Percentiles rank a stretch among this genome's conserved stretches.
These are phyloP conservation scores for Cyclotella sp. DNA, from an alignment of 108 stramenopile genomes.

Conservation along the genomic window DNA sequence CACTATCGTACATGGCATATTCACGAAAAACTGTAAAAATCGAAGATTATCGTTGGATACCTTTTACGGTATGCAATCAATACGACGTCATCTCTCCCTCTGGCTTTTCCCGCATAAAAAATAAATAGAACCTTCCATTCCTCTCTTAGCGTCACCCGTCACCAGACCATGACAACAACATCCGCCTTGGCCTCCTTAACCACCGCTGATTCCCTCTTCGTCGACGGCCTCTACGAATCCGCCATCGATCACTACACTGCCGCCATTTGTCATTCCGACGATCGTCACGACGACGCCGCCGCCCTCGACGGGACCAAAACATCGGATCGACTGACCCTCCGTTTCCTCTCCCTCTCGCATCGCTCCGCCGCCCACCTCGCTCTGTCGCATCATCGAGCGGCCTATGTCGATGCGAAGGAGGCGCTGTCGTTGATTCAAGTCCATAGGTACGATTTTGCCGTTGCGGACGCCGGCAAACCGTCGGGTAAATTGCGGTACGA, in stretches of 20 bases:
- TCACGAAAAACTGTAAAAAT: too few relatives aligned
- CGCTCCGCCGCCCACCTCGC: conserved; percentile 71
- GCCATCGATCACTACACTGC: conserved; percentile 78
- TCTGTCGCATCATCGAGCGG: conserved; percentile 65
- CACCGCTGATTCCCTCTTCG: conserved; percentile 64
- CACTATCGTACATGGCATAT: too few relatives aligned
- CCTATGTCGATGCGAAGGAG: conserved; percentile 71
- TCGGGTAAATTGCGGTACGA: conserved; percentile 21
- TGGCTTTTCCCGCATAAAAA: too few relatives aligned
- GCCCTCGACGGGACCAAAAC: too few relatives aligned
- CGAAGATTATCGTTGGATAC: too few relatives aligned
- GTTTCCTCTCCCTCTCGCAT: conserved; percentile 67
- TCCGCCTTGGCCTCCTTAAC: conserved; percentile 38
- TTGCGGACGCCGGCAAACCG: conserved; percentile 23
- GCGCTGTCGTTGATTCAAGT: conserved; percentile 45
- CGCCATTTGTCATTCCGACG: conserved; percentile 53
- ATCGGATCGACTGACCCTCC: conserved; percentile 20
- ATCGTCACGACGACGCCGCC: conserved; percentile 11
- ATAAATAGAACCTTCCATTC: too few relatives aligned
- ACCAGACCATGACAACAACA: conserved; percentile 16
- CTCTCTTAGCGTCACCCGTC: conserved; percentile 12
- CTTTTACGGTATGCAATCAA: too few relatives aligned
- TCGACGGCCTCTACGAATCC: conserved; percentile 71
- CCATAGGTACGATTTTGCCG: conserved; percentile 30
- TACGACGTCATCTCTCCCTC: too few relatives aligned